Percentiles rank a stretch among this genome's conserved stretches.
Evolutionary conservation across 163 green algal genomes (phyloP).

Genomic region (Scenedesmus sp.): DNA sequence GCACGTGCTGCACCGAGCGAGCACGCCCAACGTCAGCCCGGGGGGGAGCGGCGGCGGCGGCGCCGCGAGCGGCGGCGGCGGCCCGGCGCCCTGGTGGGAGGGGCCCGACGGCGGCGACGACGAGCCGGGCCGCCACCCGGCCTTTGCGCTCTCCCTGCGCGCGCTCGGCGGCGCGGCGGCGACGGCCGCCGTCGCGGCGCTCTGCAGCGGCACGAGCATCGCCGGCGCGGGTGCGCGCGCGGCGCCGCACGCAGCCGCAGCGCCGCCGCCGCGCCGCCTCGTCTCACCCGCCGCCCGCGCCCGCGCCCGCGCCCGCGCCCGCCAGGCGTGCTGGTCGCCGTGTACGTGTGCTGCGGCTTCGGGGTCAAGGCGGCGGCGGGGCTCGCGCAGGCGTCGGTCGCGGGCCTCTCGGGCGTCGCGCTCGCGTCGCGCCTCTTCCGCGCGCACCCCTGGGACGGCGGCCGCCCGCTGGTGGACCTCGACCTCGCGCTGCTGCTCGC

Average conservation of each 20-base stretch:
- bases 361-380: slow-evolving; percentile 33
- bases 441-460: slow-evolving; percentile 32
- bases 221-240: not conserved
- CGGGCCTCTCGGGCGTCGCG: not conserved
- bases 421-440: not conserved
- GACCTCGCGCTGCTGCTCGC: slow-evolving; percentile 35
- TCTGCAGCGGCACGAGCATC: slow-evolving; percentile 4
- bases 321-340: not conserved
- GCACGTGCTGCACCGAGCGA: slow-evolving; percentile 14
- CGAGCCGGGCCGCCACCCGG: not conserved
- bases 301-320: not conserved
- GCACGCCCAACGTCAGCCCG: slow-evolving; percentile 7
- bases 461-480: slow-evolving; percentile 28
- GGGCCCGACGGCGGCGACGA: slow-evolving; percentile 24
- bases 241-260: not conserved
- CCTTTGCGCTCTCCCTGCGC: not conserved
- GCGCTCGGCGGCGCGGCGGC: not conserved
- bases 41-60: not conserved
- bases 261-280: not conserved
- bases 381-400: slow-evolving; percentile 28
- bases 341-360: slow-evolving; percentile 14
- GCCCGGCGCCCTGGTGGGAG: slow-evolving; percentile 15
- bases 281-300: not conserved
- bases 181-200: not conserved
- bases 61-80: not conserved